Percentiles rank a stretch among this genome's conserved stretches.
phyloP scores from a whole-genome alignment of 768 basidiomycete species.

The Tylopilus cervinicoccineus region DNA sequence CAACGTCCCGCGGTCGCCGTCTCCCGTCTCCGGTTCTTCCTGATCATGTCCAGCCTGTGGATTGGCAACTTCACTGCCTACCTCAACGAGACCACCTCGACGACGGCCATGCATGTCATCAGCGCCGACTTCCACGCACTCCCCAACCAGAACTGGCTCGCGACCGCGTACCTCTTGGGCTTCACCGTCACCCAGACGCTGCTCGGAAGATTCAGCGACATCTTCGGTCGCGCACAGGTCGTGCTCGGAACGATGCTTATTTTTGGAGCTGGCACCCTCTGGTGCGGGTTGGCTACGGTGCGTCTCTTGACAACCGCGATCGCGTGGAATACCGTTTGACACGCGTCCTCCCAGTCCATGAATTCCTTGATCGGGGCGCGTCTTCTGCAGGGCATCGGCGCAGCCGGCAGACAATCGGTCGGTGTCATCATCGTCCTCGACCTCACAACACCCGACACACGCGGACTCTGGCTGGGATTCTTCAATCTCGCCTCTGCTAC shows the following conservation, averaged over 20 bases:
- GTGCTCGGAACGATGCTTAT: conserved; percentile 35
- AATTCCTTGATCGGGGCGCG: conserved; percentile 32
- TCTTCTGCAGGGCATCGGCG: conserved; percentile 35
- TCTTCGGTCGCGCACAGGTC: conserved; percentile 33
- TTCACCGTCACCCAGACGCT: conserved; percentile 35
- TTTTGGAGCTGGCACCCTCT: conserved; percentile 31
- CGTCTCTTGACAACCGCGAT: conserved; percentile 1
- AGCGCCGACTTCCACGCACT: conserved; percentile 27
- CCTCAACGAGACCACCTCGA: conserved; percentile 33
- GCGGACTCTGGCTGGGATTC: conserved; percentile 34
- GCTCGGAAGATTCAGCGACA: conserved; percentile 33
- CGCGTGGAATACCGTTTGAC: conserved; percentile 3
- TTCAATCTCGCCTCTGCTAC: conserved; percentile 36
- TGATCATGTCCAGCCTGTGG: conserved; percentile 34
- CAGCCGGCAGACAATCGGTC: conserved; percentile 35
- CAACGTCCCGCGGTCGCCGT: conserved; percentile 28
- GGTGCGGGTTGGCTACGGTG: conserved; percentile 32
- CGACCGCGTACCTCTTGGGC: conserved; percentile 33
- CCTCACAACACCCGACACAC: conserved; percentile 34
- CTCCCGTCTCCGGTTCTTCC: conserved; percentile 27
- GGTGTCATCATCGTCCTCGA: conserved; percentile 35
- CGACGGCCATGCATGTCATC: conserved; percentile 35
- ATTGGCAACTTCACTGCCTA: conserved; percentile 35
- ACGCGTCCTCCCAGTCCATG: conserved; percentile 26
- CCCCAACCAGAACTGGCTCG: conserved; percentile 34